phyloP scores from a whole-genome alignment of 257 asterid genomes.

The Ehretia macrophylla region DNA sequence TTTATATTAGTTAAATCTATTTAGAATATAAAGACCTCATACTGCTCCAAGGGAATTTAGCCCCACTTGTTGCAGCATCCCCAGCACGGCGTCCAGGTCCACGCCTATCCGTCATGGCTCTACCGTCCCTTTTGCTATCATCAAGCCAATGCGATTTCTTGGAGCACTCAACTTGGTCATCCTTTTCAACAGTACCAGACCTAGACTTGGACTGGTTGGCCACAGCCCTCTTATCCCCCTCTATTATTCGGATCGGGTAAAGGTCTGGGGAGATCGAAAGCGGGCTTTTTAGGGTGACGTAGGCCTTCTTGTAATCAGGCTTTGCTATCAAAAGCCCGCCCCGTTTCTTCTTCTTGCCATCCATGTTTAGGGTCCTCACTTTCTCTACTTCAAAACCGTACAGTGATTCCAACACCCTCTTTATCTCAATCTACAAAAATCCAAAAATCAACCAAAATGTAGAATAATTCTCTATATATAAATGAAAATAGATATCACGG shows the following conservation, averaged over 20 bases:
- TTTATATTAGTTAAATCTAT: constrained; percentile 10
- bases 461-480: too few species aligned
- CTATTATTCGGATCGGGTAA: constrained; percentile 62
- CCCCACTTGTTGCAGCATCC: constrained; percentile 19
- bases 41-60: constrained; percentile 88
- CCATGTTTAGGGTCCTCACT: constrained; percentile 88
- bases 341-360: constrained; percentile 86
- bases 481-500: too few species aligned
- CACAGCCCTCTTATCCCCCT: constrained; percentile 53
- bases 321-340: constrained; percentile 71
- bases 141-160: constrained; percentile 91
- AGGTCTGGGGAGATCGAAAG: constrained; percentile 64
- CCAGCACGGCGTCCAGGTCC: constrained; percentile 13
- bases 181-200: constrained; percentile 62
- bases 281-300: constrained; percentile 68
- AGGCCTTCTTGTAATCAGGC: constrained; percentile 90
- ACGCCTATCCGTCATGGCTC: constrained; percentile 22
- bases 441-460: constrained; percentile 14
- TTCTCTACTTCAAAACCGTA: constrained; percentile 92
- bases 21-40: constrained; percentile 49
- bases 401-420: constrained; percentile 83
- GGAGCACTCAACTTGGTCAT: constrained; percentile 45
- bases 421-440: constrained; percentile 72
- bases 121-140: constrained; percentile 35
- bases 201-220: constrained; percentile 46